A percentile compares a stretch with the other conserved stretches of the same genome.
Conservation (phyloP, 306 rosid genomes). For the Medicago lupulina region DNA sequence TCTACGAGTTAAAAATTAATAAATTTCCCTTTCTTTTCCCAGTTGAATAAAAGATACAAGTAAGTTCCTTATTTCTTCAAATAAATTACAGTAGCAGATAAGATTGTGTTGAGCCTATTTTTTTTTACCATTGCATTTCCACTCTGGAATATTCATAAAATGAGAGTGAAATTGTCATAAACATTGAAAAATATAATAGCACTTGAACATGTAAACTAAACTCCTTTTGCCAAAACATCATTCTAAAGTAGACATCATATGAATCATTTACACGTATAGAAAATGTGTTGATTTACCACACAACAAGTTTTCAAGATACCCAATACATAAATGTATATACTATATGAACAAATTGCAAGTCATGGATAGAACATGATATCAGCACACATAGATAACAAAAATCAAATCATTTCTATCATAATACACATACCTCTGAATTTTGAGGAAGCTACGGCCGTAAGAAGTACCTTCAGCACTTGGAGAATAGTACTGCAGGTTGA, state of each 20-base stretch:
- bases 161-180: constrained; percentile 25
- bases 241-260: constrained; percentile 28
- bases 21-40: background rate
- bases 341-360: constrained; percentile 14
- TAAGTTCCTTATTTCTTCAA: constrained; percentile 12
- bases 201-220: constrained; percentile 19
- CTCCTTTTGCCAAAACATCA: constrained; percentile 25
- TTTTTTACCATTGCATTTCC: constrained; percentile 21
- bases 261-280: constrained; percentile 35
- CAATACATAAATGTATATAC: constrained; percentile 23
- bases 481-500: constrained; percentile 82
- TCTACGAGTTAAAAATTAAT: constrained; percentile 1
- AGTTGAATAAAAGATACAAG: constrained; percentile 3
- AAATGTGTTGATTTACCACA: constrained; percentile 5
- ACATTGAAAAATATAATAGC: constrained; percentile 3
- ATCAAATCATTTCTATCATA: constrained; percentile 26
- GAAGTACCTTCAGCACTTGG: constrained; percentile 99
- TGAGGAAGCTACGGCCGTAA: constrained; percentile 95
- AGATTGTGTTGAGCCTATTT: constrained; percentile 23
- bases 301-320: constrained; percentile 24
- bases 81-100: constrained; percentile 28
- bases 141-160: constrained; percentile 16
- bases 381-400: constrained; percentile 31
- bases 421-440: constrained; percentile 86
- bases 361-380: constrained; percentile 25